These are phyloP conservation scores for Suillus alpinus DNA, from an alignment of 768 basidiomycete species.

Conservation along the genomic window DNA sequence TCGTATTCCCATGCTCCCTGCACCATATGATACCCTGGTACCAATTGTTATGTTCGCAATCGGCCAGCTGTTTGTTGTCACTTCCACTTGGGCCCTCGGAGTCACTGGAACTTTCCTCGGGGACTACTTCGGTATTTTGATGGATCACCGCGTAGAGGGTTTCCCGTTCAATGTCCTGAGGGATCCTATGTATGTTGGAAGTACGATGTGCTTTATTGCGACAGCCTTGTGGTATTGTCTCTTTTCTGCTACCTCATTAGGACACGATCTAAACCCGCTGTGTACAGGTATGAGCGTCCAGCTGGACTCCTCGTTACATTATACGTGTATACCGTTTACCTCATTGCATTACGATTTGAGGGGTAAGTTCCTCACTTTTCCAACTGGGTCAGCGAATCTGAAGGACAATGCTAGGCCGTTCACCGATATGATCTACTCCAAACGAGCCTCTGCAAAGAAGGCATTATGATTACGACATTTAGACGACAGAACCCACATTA, in stretches of 20 bases:
- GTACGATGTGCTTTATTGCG: constrained; percentile 85
- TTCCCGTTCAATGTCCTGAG: constrained; percentile 94
- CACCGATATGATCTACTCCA: constrained; percentile 79
- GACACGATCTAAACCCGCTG: background rate
- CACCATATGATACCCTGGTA: constrained; percentile 58
- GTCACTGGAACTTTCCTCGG: constrained; percentile 91
- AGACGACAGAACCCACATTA: background rate
- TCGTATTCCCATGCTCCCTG: constrained; percentile 56
- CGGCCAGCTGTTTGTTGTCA: constrained; percentile 85
- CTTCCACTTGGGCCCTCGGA: constrained; percentile 87
- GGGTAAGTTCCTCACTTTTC: constrained; percentile 53
- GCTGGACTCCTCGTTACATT: constrained; percentile 77
- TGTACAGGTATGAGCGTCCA: constrained; percentile 75
- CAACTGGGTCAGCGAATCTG: background rate
- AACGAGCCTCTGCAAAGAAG: constrained; percentile 37
- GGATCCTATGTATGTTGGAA: constrained; percentile 98
- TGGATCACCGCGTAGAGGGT: constrained; percentile 87
- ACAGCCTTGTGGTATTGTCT: constrained; percentile 77
- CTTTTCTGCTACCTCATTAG: constrained; percentile 1
- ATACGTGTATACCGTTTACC: constrained; percentile 83
- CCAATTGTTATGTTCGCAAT: constrained; percentile 58
- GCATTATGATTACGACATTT: background rate
- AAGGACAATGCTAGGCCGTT: constrained; percentile 50
- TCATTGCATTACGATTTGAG: constrained; percentile 83
- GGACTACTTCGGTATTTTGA: constrained; percentile 83